Conservation (phyloP, 768 basidiomycete species). For the Thelephora aurantiotincta region DNA sequence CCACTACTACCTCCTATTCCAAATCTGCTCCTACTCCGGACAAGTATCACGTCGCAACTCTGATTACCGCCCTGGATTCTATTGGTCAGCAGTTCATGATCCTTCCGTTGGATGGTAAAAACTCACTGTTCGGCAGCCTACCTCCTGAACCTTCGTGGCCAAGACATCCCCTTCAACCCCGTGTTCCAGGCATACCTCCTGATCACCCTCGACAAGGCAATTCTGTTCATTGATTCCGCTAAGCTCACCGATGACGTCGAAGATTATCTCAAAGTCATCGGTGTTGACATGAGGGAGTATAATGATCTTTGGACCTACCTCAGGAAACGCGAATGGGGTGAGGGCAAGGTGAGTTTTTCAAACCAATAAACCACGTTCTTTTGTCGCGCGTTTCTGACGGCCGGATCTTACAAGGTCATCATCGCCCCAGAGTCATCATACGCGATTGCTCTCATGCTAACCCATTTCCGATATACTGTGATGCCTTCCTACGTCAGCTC, state of each 20-base stretch:
- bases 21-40: constrained; percentile 43
- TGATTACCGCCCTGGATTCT: constrained; percentile 53
- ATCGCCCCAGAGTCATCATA: constrained; percentile 66
- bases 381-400: constrained; percentile 1
- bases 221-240: constrained; percentile 63
- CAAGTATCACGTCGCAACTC: constrained; percentile 52
- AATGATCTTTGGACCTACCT: constrained; percentile 72
- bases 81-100: constrained; percentile 36
- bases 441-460: constrained; percentile 76
- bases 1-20: constrained; percentile 46
- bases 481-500: constrained; percentile 55
- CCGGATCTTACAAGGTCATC: constrained; percentile 30
- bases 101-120: background rate
- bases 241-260: constrained; percentile 49
- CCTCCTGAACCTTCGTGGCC: constrained; percentile 77
- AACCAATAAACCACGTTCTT: constrained; percentile 9
- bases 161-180: constrained; percentile 85
- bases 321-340: constrained; percentile 60
- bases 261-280: constrained; percentile 41
- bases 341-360: constrained; percentile 44
- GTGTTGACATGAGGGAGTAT: constrained; percentile 51
- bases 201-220: constrained; percentile 41
- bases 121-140: constrained; percentile 40
- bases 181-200: constrained; percentile 84
- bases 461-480: constrained; percentile 68